Conservation (phyloP, 1,284 basidiomycete genomes). For the Athelia psychrophila region DNA sequence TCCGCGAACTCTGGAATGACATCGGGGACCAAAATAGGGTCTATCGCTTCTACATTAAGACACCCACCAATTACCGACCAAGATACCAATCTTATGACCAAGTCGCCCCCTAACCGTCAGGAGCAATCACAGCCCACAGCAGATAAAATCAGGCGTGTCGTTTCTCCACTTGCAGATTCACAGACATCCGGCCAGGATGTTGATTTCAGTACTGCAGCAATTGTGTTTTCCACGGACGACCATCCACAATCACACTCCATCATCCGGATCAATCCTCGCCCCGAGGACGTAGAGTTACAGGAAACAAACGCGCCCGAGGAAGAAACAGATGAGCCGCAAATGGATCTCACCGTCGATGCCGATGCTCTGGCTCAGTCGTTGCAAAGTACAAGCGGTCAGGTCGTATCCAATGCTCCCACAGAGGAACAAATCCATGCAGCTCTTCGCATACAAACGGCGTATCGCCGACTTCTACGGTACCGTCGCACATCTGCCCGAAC, state of each 20-base stretch:
- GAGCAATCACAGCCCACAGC: too few relatives aligned
- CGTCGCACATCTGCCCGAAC: slow-evolving; percentile 22
- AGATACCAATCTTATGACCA: too few relatives aligned
- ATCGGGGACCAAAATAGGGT: background rate
- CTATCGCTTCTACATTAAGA: too few relatives aligned
- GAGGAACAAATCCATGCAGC: slow-evolving; percentile 28
- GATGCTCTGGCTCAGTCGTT: slow-evolving; percentile 10
- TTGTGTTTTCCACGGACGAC: too few relatives aligned
- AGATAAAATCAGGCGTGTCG: too few relatives aligned
- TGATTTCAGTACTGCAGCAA: too few relatives aligned
- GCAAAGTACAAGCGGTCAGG: slow-evolving; percentile 15
- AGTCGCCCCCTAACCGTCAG: too few relatives aligned
- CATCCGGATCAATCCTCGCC: background rate
- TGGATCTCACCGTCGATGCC: slow-evolving; percentile 8
- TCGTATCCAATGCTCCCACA: slow-evolving; percentile 16
- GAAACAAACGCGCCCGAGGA: background rate
- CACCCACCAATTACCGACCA: too few relatives aligned
- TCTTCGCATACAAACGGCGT: slow-evolving; percentile 23
- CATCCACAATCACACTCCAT: too few relatives aligned
- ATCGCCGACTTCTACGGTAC: slow-evolving; percentile 19
- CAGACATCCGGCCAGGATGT: too few relatives aligned
- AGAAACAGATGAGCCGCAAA: slow-evolving; percentile 3
- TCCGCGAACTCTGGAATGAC: background rate
- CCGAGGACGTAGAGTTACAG: background rate
- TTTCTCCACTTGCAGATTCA: too few relatives aligned